Percentiles rank a stretch among this genome's conserved stretches.
These are phyloP conservation scores for Zygosaccharomyces pseudobailii DNA, from an alignment of 1,139 yeast species.

Conservation along the genomic window DNA sequence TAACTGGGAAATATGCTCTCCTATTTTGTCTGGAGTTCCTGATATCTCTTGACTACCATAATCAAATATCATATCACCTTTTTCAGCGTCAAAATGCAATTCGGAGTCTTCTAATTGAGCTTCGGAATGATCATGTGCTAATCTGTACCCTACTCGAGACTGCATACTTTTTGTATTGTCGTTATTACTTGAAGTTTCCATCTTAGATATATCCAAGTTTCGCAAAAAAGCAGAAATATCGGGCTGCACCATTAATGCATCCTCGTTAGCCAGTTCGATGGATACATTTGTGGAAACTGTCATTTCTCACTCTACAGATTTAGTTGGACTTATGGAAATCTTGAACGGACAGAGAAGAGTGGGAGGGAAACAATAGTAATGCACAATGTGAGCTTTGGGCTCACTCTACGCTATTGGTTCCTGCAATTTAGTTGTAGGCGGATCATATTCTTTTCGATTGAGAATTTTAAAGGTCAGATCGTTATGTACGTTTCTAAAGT, in stretches of 20 bases:
- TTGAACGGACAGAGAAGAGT: not conserved
- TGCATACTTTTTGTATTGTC: not conserved
- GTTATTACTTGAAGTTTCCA: not conserved
- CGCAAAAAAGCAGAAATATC: not conserved
- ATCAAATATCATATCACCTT: slow-evolving; percentile 32
- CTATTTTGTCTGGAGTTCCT: slow-evolving; percentile 28
- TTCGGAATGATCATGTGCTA: not conserved
- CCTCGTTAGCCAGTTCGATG: not conserved
- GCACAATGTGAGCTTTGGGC: no score
- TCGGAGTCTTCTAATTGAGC: slow-evolving; percentile 21
- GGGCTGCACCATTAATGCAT: not conserved
- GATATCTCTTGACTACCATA: slow-evolving; percentile 27
- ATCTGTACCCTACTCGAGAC: slow-evolving; percentile 8
- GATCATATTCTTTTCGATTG: no score
- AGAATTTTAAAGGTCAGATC: not conserved
- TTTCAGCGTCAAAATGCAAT: slow-evolving; percentile 24
- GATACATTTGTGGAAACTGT: not conserved
- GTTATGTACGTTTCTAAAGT: not conserved
- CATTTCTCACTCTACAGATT: not conserved
- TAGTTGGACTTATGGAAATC: not conserved
- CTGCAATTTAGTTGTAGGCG: no score
- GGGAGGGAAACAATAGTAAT: no score
- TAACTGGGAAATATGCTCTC: slow-evolving; percentile 30
- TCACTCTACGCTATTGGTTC: no score
- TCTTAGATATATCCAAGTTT: not conserved